Conservation (phyloP, 2,329 filamentous ascomycete species). For the Microdochium nivale region DNA sequence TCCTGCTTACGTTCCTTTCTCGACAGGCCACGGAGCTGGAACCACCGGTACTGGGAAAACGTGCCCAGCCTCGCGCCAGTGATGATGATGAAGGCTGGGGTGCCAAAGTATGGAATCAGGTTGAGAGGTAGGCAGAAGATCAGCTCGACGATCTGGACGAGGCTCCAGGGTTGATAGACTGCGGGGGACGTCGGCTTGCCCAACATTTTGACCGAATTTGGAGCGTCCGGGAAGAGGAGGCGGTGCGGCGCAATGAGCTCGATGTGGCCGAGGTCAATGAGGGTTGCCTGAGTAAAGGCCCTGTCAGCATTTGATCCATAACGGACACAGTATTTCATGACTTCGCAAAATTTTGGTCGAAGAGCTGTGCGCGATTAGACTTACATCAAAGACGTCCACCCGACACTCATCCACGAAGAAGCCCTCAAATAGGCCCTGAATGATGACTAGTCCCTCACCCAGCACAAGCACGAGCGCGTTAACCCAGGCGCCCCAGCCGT, state of each 20-base stretch:
- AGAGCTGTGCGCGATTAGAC: slow-evolving; percentile 20
- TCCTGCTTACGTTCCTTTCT: slow-evolving; percentile 67
- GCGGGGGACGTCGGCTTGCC: slow-evolving; percentile 72
- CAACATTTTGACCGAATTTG: slow-evolving; percentile 68
- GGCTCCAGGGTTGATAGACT: slow-evolving; percentile 79
- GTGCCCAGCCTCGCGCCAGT: slow-evolving; percentile 84
- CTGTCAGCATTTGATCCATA: slow-evolving; percentile 13
- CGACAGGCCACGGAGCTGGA: slow-evolving; percentile 65
- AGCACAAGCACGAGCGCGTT: slow-evolving; percentile 82
- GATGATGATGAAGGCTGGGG: slow-evolving; percentile 76
- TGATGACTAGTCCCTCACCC: slow-evolving; percentile 69
- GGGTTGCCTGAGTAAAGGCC: slow-evolving; percentile 43
- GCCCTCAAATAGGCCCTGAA: slow-evolving; percentile 63
- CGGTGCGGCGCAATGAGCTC: slow-evolving; percentile 61
- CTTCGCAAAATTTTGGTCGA: too few species aligned
- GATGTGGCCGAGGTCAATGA: slow-evolving; percentile 65
- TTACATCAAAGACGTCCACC: slow-evolving; percentile 77
- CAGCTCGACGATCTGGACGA: slow-evolving; percentile 85
- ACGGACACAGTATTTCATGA: too few species aligned
- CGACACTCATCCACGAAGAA: slow-evolving; percentile 74
- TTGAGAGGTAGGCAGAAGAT: slow-evolving; percentile 74
- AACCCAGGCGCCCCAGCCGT: slow-evolving; percentile 80
- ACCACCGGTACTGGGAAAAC: slow-evolving; percentile 86
- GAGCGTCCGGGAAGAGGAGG: slow-evolving; percentile 56
- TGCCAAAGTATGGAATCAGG: slow-evolving; percentile 75